phyloP scores from a whole-genome alignment of 257 asterid genomes.

The Salvia splendens region DNA sequence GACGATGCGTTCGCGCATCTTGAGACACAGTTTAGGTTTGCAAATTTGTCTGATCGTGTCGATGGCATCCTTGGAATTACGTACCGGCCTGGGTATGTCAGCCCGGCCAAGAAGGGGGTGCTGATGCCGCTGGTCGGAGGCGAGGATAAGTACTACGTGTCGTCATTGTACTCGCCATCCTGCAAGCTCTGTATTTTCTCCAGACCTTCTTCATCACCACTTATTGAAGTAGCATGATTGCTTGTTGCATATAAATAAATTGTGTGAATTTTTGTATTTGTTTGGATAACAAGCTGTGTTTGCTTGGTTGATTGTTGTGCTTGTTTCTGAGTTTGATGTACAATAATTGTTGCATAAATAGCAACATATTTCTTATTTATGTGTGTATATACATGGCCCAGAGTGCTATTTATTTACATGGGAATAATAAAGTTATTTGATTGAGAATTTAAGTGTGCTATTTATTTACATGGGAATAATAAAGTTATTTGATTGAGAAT shows the following conservation, averaged over 20 bases:
- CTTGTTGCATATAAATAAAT: background rate
- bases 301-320: background rate
- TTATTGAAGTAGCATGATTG: constrained; percentile 31
- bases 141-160: constrained; percentile 60
- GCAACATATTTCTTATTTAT: background rate
- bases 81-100: constrained; percentile 57
- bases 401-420: too few relatives aligned
- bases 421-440: too few relatives aligned
- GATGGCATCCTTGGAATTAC: constrained; percentile 70
- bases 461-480: too few relatives aligned
- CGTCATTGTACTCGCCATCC: constrained; percentile 50
- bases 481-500: too few relatives aligned
- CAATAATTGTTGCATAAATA: constrained; percentile 8
- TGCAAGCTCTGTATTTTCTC: constrained; percentile 59
- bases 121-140: constrained; percentile 76
- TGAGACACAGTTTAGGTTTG: constrained; percentile 64
- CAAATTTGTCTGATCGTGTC: constrained; percentile 43
- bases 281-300: background rate
- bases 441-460: too few relatives aligned
- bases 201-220: constrained; percentile 38
- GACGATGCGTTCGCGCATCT: constrained; percentile 66
- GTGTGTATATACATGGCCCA: background rate
- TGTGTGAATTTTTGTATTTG: background rate
- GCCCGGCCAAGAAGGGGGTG: constrained; percentile 66
- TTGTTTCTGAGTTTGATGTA: background rate